Percentiles rank a stretch among this genome's conserved stretches.
These are phyloP conservation scores for Plectosphaerella plurivora DNA, from an alignment of 2,329 filamentous ascomycete genomes.

Conservation along the genomic window DNA sequence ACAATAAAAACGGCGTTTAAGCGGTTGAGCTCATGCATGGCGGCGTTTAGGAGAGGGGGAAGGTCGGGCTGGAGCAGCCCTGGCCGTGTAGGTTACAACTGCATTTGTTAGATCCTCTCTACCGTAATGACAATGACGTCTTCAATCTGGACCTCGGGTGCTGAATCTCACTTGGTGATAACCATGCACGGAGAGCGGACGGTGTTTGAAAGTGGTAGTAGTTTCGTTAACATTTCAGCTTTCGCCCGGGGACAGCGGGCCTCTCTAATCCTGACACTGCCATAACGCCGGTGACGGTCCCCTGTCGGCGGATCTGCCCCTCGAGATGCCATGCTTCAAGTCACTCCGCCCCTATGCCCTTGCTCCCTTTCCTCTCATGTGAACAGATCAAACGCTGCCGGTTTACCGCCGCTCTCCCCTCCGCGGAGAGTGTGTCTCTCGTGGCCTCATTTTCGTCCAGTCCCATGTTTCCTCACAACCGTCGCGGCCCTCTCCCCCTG, in stretches of 20 bases:
- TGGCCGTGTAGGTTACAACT: constrained; percentile 11
- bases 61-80: constrained; percentile 10
- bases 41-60: constrained; percentile 9
- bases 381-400: too few relatives aligned
- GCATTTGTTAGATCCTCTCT: constrained; percentile 4
- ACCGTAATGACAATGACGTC: neutral
- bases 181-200: constrained; percentile 6
- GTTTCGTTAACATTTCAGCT: constrained; percentile 1
- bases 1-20: neutral
- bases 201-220: neutral
- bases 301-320: constrained; percentile 8
- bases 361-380: neutral
- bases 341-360: neutral
- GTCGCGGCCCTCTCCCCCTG: too few relatives aligned
- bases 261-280: constrained; percentile 14
- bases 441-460: neutral
- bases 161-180: neutral
- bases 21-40: neutral
- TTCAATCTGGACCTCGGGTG: neutral
- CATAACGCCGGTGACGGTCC: constrained; percentile 14
- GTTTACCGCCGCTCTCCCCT: too few relatives aligned
- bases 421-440: neutral
- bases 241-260: neutral
- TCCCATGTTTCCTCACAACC: neutral
- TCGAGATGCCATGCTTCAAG: constrained; percentile 13